Percentiles rank a stretch among this genome's conserved stretches.
phyloP scores from a whole-genome alignment of 805 yeast genomes.

The Candida sanyiensis region DNA sequence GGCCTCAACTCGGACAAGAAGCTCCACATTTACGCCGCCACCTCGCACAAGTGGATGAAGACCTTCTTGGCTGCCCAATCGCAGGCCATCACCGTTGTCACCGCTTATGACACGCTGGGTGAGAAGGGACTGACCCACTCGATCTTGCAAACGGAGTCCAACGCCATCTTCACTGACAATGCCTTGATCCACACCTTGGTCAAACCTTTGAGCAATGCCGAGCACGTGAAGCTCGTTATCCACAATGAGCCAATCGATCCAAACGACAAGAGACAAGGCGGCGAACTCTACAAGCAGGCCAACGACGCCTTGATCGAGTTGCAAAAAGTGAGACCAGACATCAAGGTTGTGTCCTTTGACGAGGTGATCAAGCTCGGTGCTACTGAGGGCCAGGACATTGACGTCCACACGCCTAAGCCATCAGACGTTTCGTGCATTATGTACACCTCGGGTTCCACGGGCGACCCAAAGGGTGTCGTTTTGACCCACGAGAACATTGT shows the following conservation, averaged over 20 bases:
- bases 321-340: slow-evolving; percentile 65
- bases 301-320: slow-evolving; percentile 52
- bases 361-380: slow-evolving; percentile 66
- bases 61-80: slow-evolving; percentile 71
- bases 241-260: slow-evolving; percentile 58
- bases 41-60: slow-evolving; percentile 89
- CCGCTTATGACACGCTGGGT: slow-evolving; percentile 95
- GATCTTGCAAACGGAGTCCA: slow-evolving; percentile 72
- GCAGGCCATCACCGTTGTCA: slow-evolving; percentile 80
- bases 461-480: slow-evolving; percentile 75
- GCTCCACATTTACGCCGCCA: slow-evolving; percentile 81
- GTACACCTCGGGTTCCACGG: slow-evolving; percentile 75
- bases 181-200: slow-evolving; percentile 58
- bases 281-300: slow-evolving; percentile 56
- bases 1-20: slow-evolving; percentile 68
- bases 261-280: slow-evolving; percentile 57
- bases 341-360: slow-evolving; percentile 56
- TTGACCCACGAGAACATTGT: slow-evolving; percentile 60
- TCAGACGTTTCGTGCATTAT: slow-evolving; percentile 56
- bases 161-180: slow-evolving; percentile 81
- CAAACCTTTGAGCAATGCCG: slow-evolving; percentile 64
- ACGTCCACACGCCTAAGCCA: slow-evolving; percentile 38
- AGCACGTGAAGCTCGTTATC: slow-evolving; percentile 59
- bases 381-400: slow-evolving; percentile 33
- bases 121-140: slow-evolving; percentile 85